Base-by-base conservation (phyloP, 2,329 filamentous ascomycete genomes). In the Microsporum ferrugineum region DNA sequence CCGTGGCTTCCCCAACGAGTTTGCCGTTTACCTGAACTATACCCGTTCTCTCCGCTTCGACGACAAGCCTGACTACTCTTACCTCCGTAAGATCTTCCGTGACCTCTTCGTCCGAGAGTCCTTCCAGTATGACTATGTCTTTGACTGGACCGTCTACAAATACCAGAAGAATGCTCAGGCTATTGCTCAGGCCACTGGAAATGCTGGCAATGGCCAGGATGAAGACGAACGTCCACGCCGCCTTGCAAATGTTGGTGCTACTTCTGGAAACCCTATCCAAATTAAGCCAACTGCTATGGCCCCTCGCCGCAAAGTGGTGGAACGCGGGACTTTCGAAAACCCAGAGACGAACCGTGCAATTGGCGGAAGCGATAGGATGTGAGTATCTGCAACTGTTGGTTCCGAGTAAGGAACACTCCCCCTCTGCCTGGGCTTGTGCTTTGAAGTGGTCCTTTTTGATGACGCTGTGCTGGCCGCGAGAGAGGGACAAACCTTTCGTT, bases 91-190 rank as follows among this genome's bases (percentile, higher is more conserved):
- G 87, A 97, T 99, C 79, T 99, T 99, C 89, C 91, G 94, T 65
- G 94, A 99, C 74, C 86, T 99, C 63, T 99, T 99, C 72, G 94
- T 99, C 68, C 91, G 94, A 65, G 94, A 97, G 78, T 94, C 92
- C 61, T 99, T 97, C 86, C 94, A 99, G 80, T 97, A 99, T 77
- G 94, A 99, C 78, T 97, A 99, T 71, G 94, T 99, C 70, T 99
- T 99, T 71, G 94, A 99, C 80, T 99, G 94, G 94, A 99, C 94
- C 63, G 94, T 97, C 71, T 97, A 96, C 85, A 97, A 97, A 82
- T 96, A 97, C 82, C 91, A 96, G 84, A 96, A 96, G 87, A 97
- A 96, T 70, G 91, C 91, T 60, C 89, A 95, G 79, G 91, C 91
- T 71, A 95, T 95, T 75, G 89, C 89, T 68, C 87, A 92, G 76